Evolutionary conservation across 2,329 filamentous ascomycete species (phyloP).

Genomic region (Alternaria incomplexa): DNA sequence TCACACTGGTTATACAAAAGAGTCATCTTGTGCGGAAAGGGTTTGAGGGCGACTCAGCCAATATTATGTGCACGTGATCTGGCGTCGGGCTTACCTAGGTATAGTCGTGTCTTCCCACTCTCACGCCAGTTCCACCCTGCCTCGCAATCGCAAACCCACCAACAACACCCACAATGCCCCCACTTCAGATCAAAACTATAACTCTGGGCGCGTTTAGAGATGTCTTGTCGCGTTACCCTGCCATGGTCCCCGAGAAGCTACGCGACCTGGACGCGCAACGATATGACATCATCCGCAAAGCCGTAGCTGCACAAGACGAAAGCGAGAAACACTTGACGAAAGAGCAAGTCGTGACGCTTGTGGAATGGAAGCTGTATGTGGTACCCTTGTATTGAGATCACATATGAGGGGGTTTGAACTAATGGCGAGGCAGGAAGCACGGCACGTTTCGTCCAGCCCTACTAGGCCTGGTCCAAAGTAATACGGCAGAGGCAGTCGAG

Average conservation of each 20-base stretch:
- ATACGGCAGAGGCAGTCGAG: constrained; percentile 58
- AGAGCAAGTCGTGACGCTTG: constrained; percentile 40
- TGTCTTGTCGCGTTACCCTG: constrained; percentile 32
- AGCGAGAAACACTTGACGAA: constrained; percentile 27
- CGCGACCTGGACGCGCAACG: constrained; percentile 41
- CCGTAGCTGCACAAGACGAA: constrained; percentile 20
- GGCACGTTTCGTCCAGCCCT: constrained; percentile 59
- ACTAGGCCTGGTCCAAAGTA: constrained; percentile 61
- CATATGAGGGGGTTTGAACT: background rate
- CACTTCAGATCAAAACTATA: constrained; percentile 21
- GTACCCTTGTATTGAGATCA: background rate
- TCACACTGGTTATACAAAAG: background rate
- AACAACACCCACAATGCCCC: constrained; percentile 7
- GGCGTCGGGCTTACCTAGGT: background rate
- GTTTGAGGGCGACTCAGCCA: background rate
- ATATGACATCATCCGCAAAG: constrained; percentile 37
- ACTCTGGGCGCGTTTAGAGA: constrained; percentile 23
- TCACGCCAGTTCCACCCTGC: background rate
- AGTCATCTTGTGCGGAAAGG: background rate
- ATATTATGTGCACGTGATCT: constrained; percentile 7
- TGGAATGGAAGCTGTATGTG: constrained; percentile 50
- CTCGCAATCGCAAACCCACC: background rate
- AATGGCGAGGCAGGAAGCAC: constrained; percentile 48
- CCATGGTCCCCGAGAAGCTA: constrained; percentile 34
- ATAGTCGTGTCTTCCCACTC: constrained; percentile 3